Percentiles rank a stretch among this genome's conserved stretches.
phyloP scores from a whole-genome alignment of 352 stramenopile species.

The Phytophthora niederhauseri region DNA sequence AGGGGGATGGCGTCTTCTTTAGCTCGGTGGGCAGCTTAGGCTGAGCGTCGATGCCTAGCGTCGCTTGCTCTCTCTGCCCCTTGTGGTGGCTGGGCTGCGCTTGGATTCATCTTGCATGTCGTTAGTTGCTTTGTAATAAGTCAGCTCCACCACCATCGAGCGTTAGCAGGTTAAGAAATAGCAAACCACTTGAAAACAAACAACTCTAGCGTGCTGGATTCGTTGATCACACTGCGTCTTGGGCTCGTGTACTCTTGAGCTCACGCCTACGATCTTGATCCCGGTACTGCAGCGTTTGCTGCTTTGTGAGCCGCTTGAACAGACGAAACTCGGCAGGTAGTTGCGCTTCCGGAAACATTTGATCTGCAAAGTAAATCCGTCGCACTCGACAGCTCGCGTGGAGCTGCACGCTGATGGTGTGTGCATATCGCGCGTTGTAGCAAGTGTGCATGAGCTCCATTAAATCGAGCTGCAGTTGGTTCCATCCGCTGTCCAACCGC shows the following conservation, averaged over 20 bases:
- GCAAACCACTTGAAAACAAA: constrained; percentile 30
- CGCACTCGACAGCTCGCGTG: constrained; percentile 65
- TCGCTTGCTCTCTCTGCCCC: constrained; percentile 28
- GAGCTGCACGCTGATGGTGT: constrained; percentile 52
- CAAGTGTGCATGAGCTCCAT: constrained; percentile 43
- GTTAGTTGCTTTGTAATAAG: constrained; percentile 37
- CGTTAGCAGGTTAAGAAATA: constrained; percentile 32
- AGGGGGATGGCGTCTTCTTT: constrained; percentile 35
- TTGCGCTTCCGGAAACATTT: constrained; percentile 43
- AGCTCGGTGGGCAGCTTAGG: constrained; percentile 25
- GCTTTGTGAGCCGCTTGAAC: constrained; percentile 49
- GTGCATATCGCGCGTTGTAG: constrained; percentile 50
- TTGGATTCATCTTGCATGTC: constrained; percentile 37
- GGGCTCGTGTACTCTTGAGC: not conserved
- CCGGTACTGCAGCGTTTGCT: constrained; percentile 26
- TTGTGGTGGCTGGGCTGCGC: constrained; percentile 24
- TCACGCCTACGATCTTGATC: constrained; percentile 12
- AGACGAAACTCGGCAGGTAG: constrained; percentile 61
- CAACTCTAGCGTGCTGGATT: not conserved
- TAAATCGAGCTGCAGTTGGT: constrained; percentile 66
- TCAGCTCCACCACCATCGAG: constrained; percentile 13
- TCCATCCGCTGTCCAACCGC: constrained; percentile 54
- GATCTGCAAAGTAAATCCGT: constrained; percentile 61
- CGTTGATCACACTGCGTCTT: not conserved
- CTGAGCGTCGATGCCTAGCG: constrained; percentile 19